Base-by-base conservation (phyloP, 306 rosid genomes). In the Casuarina glauca region DNA sequence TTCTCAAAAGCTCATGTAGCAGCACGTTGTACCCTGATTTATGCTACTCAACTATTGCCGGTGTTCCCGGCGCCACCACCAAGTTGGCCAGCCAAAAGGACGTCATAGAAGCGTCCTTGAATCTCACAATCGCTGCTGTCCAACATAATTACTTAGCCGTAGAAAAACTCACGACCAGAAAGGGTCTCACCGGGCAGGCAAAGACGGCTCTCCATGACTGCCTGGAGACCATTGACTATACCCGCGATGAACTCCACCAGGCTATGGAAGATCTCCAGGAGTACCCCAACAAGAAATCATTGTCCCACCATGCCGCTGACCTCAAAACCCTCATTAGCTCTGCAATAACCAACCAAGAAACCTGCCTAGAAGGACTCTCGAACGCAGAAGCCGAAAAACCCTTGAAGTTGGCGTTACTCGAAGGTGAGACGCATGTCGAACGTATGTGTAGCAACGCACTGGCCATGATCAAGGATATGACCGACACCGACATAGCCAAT, bases 351-450 rank as follows among this genome's bases (percentile, higher is more conserved):
- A 88, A 94, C 80, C 98, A 94, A 72, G 91, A 84, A 32, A 89
- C 97, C 46, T 95, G 98, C 80, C 53, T 95, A 45, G 97, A 95
- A 53, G 98, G 98, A 0, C 93, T 95, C 80, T 92, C 97, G 0
- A 89, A 95, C 78, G 91, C 87, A 6, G 72, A 46, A 0, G 97
- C 80, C 0, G 94, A 92, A 45, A 82, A 83, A 70, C 43, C 3
- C 3, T 84, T 91, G 6, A 62, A 97, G 48, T 74, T 86, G 72
- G 84, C 45, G 0, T 53, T 94, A n/a, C 17, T 46, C n/a, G 44
- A 72, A 1, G 97, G 96, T 0, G 84, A 84, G 69, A n/a, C 74
- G 0, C 89, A 91, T 49, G 87, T 95, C 26, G 97, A 88, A 13
- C 82, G 50, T n/a, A 55, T 95, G 86, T 91, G 96, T 48, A 95